phyloP scores from a whole-genome alignment of 352 stramenopile genomes.

The Globisporangium camurandrum region DNA sequence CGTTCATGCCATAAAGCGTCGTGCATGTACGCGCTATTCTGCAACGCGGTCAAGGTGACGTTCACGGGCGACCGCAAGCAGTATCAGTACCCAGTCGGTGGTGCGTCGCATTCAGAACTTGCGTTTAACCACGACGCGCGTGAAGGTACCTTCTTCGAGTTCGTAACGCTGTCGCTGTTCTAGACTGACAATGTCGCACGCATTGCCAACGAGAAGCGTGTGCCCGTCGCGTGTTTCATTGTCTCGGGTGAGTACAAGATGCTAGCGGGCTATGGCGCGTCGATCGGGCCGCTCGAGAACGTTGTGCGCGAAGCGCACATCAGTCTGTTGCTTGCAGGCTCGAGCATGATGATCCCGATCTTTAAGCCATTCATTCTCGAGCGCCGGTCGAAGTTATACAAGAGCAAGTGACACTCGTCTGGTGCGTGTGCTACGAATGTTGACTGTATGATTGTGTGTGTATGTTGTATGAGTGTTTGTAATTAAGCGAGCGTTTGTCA shows the following conservation, averaged over 20 bases:
- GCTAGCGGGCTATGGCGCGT: slow-evolving; percentile 92
- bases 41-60: slow-evolving; percentile 95
- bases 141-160: slow-evolving; percentile 97
- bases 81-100: slow-evolving; percentile 93
- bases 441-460: too few relatives aligned
- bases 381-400: slow-evolving; percentile 72
- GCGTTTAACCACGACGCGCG: slow-evolving; percentile 73
- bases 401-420: too few relatives aligned
- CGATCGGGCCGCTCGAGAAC: slow-evolving; percentile 70
- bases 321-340: slow-evolving; percentile 85
- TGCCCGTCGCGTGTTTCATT: slow-evolving; percentile 98
- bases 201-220: slow-evolving; percentile 86
- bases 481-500: too few relatives aligned
- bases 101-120: slow-evolving; percentile 68
- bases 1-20: slow-evolving; percentile 98
- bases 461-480: too few relatives aligned
- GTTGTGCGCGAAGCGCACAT: slow-evolving; percentile 85
- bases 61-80: slow-evolving; percentile 94
- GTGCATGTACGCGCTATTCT: slow-evolving; percentile 94
- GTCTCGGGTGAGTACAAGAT: slow-evolving; percentile 99
- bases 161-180: slow-evolving; percentile 98
- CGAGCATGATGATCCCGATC: slow-evolving; percentile 98
- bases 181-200: slow-evolving; percentile 97
- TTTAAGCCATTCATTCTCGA: slow-evolving; percentile 90
- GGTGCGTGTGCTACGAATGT: too few relatives aligned